Conservation (phyloP, 371 early-diverging fungal genomes). For the Synchytrium microbalum region DNA sequence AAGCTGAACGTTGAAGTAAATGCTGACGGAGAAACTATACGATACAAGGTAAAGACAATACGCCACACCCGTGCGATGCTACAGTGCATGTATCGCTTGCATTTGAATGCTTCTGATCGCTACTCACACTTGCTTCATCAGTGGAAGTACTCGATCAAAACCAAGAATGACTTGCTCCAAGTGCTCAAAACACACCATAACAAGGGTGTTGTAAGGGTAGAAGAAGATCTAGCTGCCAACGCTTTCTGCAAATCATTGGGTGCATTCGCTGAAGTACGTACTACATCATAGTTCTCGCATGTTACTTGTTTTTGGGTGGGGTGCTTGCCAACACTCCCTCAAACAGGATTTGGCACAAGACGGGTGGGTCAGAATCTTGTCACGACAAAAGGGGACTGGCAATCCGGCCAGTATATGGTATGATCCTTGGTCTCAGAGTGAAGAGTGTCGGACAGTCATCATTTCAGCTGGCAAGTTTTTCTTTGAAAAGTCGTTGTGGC, state of each 20-base stretch:
- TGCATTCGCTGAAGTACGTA: not conserved
- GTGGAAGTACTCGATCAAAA: not conserved
- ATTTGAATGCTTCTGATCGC: too few species aligned
- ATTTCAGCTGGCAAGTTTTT: not conserved
- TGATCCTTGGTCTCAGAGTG: not conserved
- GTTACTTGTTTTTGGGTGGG: too few species aligned
- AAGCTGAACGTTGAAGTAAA: not conserved
- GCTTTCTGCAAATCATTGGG: not conserved
- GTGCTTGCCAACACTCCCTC: too few species aligned
- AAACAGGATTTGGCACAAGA: not conserved
- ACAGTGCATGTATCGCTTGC: too few species aligned
- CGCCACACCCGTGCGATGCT: too few species aligned
- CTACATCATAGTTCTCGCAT: not conserved
- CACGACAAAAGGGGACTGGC: not conserved
- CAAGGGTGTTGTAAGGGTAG: not conserved
- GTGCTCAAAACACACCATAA: not conserved
- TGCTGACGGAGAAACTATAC: not conserved
- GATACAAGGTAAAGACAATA: not conserved
- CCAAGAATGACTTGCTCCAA: not conserved
- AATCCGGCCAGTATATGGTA: not conserved
- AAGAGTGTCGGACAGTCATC: not conserved
- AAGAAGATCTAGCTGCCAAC: not conserved
- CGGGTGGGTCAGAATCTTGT: not conserved
- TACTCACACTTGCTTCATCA: too few species aligned
- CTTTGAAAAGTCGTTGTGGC: not conserved